Conservation (phyloP, 2,329 filamentous ascomycete species). For the Zopfia rhizophila region DNA sequence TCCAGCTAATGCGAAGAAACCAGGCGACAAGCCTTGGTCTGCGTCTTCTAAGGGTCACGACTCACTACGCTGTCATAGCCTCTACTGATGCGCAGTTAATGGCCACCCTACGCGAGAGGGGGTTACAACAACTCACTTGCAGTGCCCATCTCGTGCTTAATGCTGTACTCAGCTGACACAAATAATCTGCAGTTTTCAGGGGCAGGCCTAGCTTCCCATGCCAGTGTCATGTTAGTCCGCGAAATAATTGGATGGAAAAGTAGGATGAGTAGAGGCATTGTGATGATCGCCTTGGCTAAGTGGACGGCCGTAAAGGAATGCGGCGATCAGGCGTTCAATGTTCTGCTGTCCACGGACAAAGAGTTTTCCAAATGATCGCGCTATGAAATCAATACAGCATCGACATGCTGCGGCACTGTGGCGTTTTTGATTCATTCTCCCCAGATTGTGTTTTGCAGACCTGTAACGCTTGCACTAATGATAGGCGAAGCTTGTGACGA, state of each 20-base stretch:
- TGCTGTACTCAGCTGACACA: constrained; percentile 47
- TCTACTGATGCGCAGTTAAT: constrained; percentile 22
- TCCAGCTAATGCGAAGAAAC: too few species aligned
- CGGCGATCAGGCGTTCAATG: constrained; percentile 23
- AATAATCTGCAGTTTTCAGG: constrained; percentile 43
- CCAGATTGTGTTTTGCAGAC: constrained; percentile 31
- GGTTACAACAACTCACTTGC: constrained; percentile 37
- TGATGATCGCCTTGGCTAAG: constrained; percentile 32
- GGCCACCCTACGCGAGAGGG: constrained; percentile 21
- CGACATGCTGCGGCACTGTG: constrained; percentile 47
- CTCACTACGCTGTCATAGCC: constrained; percentile 16
- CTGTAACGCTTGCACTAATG: constrained; percentile 31
- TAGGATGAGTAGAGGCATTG: constrained; percentile 16
- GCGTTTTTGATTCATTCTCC: constrained; percentile 40
- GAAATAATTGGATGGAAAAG: constrained; percentile 33
- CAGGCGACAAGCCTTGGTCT: too few species aligned
- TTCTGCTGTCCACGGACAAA: constrained; percentile 18
- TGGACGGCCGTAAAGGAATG: constrained; percentile 16
- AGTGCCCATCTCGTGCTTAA: constrained; percentile 30
- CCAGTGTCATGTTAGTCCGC: constrained; percentile 10
- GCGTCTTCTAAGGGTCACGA: too few species aligned
- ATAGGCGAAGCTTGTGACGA: constrained; percentile 37
- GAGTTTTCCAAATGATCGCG: constrained; percentile 27
- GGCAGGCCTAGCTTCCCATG: constrained; percentile 20
- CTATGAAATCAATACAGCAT: constrained; percentile 41